Evolutionary conservation across 768 basidiomycete species (phyloP).

Genomic region (Tylopilus rubrobrunneus): DNA sequence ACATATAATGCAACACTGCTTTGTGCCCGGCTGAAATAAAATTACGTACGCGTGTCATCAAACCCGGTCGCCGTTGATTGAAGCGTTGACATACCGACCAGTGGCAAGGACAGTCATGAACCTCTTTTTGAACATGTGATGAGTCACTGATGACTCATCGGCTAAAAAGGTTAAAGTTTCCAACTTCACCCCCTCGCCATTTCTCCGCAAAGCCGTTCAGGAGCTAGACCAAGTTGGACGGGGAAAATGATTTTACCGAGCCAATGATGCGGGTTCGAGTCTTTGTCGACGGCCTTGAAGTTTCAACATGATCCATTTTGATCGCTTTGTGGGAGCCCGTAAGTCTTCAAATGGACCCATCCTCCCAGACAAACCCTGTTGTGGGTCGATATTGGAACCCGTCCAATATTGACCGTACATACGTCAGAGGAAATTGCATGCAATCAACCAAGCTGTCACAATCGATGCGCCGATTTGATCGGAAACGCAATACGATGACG

Average conservation of each 20-base stretch:
- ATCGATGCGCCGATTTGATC: neutral
- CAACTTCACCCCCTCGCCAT: neutral
- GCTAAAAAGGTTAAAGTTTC: neutral
- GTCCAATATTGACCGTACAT: neutral
- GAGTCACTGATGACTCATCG: neutral
- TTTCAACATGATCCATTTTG: neutral
- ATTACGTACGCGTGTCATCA: neutral
- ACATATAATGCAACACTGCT: neutral
- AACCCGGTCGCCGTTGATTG: conserved; percentile 1
- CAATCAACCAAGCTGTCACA: neutral
- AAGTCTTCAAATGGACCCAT: neutral
- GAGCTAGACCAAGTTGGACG: neutral
- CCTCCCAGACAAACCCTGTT: too few species aligned
- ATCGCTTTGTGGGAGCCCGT: neutral
- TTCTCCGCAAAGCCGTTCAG: neutral
- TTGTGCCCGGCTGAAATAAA: neutral
- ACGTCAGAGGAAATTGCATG: neutral
- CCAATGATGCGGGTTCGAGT: neutral
- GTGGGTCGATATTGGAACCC: neutral
- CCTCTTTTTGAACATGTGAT: too few species aligned
- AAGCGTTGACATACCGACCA: conserved; percentile 6
- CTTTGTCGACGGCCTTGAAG: neutral
- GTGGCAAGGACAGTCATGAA: neutral
- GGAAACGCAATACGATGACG: neutral
- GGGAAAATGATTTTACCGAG: neutral